Base-by-base conservation (phyloP, 306 rosid species). In the Fragaria ananassa region DNA sequence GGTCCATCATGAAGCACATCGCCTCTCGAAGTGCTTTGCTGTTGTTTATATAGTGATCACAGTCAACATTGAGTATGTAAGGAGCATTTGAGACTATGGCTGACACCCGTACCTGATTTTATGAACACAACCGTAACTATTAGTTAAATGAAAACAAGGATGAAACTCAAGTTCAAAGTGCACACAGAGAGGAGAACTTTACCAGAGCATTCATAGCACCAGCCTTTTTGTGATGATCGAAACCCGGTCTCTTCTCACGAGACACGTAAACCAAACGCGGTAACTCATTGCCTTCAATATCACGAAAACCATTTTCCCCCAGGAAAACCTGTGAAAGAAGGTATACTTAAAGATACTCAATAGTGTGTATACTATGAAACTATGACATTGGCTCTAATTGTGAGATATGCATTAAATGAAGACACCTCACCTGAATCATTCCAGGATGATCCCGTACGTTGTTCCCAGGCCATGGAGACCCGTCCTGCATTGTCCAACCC, bases 401-500 rank as follows among this genome's bases (percentile, higher is more conserved):
- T 68, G 11, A 31, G 19, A 31, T 49, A 42, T 19, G 23, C 25
- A 71, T 54, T 75, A 74, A 72, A 44, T 53, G 49, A 46, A 77
- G 57, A 49, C 27, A 74, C 49, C 86, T 80, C 44, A 87, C 98
- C 88, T 93, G 98, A 60, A 93, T 93, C 98, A 93, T 93, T 70
- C 98, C 98, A 51, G 98, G 98, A 82, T 93, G 98, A 85, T 93
- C 98, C 71, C 91, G 85, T 41, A 93, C 97, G 80, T 82, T 86
- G 83, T 93, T 93, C 62, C 98, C 98, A 3, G 98, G 98, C 98
- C 98, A 93, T 37, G 93, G 93, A 83, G 97, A 91, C 74, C 97
- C 98, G 65, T 93, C 98, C 82, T 93, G 98, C 98, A 93, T 93
- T 58, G 98, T 93, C 98, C 98, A 93, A 5, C 98, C 98, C 31